A percentile compares a stretch with the other conserved stretches of the same genome.
Conservation (phyloP, 495 filamentous ascomycete genomes). For the Aspergillus baeticus region DNA sequence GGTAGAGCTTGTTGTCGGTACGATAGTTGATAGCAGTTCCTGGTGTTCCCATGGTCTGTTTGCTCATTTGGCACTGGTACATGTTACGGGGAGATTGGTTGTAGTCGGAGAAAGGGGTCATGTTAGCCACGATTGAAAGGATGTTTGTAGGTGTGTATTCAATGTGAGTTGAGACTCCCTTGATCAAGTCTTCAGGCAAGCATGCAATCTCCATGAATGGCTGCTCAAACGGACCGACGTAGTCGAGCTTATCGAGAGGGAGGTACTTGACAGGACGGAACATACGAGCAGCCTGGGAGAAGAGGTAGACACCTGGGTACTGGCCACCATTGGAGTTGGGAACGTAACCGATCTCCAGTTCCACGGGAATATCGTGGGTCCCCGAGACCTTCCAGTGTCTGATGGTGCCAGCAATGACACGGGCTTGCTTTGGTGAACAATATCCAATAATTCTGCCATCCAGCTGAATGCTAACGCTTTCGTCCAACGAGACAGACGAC, state of each 20-base stretch:
- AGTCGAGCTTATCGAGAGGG: constrained; percentile 77
- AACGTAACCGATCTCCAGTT: constrained; percentile 89
- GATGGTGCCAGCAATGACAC: constrained; percentile 74
- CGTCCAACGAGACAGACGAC: constrained; percentile 70
- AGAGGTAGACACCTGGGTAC: constrained; percentile 95
- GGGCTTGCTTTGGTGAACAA: constrained; percentile 80
- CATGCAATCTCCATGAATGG: constrained; percentile 98
- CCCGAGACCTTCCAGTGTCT: constrained; percentile 96
- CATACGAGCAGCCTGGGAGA: constrained; percentile 81
- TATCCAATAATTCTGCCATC: constrained; percentile 89
- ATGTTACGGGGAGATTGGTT: constrained; percentile 99
- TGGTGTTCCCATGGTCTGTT: constrained; percentile 98
- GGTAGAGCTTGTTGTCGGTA: constrained; percentile 96
- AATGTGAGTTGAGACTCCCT: constrained; percentile 86
- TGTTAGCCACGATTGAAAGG: constrained; percentile 94
- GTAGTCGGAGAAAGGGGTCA: constrained; percentile 98
- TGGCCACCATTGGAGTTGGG: constrained; percentile 84
- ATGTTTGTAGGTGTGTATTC: constrained; percentile 96
- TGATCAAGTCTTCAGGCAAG: constrained; percentile 75
- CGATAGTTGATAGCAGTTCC: constrained; percentile 82
- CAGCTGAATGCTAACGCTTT: constrained; percentile 83
- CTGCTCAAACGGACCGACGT: constrained; percentile 90
- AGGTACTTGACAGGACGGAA: constrained; percentile 90
- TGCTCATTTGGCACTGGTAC: constrained; percentile 99
- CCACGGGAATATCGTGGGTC: constrained; percentile 73